These are phyloP conservation scores for Sordariomycetes sp. DNA, from an alignment of 2,329 filamentous ascomycete genomes.

Conservation along the genomic window DNA sequence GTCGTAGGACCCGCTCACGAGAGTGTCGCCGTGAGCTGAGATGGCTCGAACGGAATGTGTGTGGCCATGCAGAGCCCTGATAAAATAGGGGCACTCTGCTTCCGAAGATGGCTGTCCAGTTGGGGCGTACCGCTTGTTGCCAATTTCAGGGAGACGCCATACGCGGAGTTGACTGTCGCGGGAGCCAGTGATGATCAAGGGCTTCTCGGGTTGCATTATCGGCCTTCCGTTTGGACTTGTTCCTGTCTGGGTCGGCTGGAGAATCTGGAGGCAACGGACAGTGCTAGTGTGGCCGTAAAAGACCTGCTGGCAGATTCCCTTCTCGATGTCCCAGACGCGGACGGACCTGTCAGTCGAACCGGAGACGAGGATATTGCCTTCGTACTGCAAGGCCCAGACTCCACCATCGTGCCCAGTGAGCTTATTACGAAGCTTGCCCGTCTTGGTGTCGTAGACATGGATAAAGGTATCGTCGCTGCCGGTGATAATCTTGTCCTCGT, in stretches of 20 bases:
- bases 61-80: conserved; percentile 79
- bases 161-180: conserved; percentile 89
- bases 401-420: conserved; percentile 93
- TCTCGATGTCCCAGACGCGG: conserved; percentile 98
- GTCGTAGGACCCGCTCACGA: conserved; percentile 97
- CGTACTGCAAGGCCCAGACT: conserved; percentile 95
- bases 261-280: conserved; percentile 87
- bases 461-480: conserved; percentile 97
- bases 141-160: conserved; percentile 82
- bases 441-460: conserved; percentile 96
- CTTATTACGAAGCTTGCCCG: conserved; percentile 72
- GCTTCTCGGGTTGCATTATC: conserved; percentile 87
- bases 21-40: conserved; percentile 84
- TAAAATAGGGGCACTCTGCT: conserved; percentile 86
- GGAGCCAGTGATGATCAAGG: conserved; percentile 93
- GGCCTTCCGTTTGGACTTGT: conserved; percentile 60
- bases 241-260: conserved; percentile 76
- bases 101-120: conserved; percentile 64
- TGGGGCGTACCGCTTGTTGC: conserved; percentile 70
- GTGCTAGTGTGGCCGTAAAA: conserved; percentile 98
- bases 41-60: conserved; percentile 93
- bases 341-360: conserved; percentile 94
- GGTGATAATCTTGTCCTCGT: conserved; percentile 95
- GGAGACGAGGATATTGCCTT: conserved; percentile 90
- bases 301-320: conserved; percentile 83